Evolutionary conservation across 2,329 filamentous ascomycete genomes (phyloP), one percentile per base, ranked within the genome.

Genomic region (Lasiodiplodia hormozganensis): DNA sequence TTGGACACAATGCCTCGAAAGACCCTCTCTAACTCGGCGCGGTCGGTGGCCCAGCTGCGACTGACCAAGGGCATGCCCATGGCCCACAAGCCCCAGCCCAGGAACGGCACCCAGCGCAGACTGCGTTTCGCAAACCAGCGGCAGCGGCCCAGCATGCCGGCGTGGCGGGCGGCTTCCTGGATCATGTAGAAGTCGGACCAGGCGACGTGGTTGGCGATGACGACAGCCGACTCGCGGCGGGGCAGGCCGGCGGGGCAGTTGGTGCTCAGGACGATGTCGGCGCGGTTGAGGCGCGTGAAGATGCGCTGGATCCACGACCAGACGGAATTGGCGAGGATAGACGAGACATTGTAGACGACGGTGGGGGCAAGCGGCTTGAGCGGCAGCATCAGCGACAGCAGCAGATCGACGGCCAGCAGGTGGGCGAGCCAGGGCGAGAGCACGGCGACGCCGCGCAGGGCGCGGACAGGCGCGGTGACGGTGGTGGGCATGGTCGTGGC

Each of bases 171-270:
- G 52, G 89, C 76, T 47, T 84, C 83, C 76, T 90, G 87, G 70
- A 89, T 86, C 81, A 89, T 84, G 79, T 89, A 90, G 74, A 90
- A 89, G 76, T 90, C 88, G 68, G 83, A 81, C 88, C 87, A 90
- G 64, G 82, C 83, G 49, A 88, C 84, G 76, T 89, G 88, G 74
- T 90, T 89, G 66, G 84, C 80, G 65, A 90, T 78, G 38, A 90
- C 85, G 65, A 90, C 84, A 66, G 87, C 87, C 31, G 85, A 87
- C 76, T 90, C 88, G n/a, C 81, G 81, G 12, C 69, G 67, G 1
- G 85, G 86, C 10, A 89, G 76, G 1, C 73, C 69, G 71, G 87
- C 84, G 18, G 52, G 49, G 36, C 38, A 49, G 28, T 23, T 67
- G 49, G 62, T 40, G 8, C 86, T 86, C 36, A 85, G 77, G 47